A percentile compares a stretch with the other conserved stretches of the same genome.
phyloP scores from a whole-genome alignment of 169 alveolate species.

The Cryptosporidium tyzzeri region DNA sequence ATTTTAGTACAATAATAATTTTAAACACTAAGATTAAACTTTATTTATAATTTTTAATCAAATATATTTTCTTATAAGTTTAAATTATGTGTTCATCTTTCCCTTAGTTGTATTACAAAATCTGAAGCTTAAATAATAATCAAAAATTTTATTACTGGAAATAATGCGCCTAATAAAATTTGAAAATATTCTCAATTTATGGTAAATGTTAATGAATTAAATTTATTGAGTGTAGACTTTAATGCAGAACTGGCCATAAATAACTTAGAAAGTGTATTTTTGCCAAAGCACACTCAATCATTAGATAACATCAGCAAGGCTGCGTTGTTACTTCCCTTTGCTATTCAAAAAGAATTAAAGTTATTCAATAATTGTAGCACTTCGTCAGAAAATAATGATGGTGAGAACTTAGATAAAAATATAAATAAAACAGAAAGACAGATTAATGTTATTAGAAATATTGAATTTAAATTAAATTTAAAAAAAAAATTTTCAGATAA shows the following conservation, averaged over 20 bases:
- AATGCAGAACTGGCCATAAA: conserved; percentile 34
- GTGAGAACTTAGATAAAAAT: not conserved
- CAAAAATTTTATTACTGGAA: not conserved
- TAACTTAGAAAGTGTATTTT: conserved; percentile 9
- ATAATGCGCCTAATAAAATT: not conserved
- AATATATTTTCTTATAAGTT: not conserved
- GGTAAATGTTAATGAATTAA: conserved; percentile 2
- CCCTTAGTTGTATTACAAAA: too few species aligned
- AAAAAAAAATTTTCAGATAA: conserved; percentile 24
- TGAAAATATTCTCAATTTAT: not conserved
- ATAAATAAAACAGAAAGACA: not conserved
- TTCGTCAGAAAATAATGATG: not conserved
- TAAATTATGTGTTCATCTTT: too few species aligned
- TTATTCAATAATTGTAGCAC: not conserved
- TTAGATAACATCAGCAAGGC: conserved; percentile 62
- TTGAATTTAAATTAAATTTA: conserved; percentile 36
- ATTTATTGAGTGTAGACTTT: conserved; percentile 34
- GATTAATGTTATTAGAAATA: conserved; percentile 22
- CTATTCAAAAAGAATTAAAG: conserved; percentile 28
- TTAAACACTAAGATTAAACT: too few species aligned
- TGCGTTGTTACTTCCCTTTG: conserved; percentile 46
- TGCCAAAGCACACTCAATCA: conserved; percentile 43
- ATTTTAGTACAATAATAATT: not conserved
- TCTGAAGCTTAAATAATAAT: not conserved
- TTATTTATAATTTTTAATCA: too few species aligned